Conservation (phyloP, 805 yeast species). For the Ogataea nitratoaversa region DNA sequence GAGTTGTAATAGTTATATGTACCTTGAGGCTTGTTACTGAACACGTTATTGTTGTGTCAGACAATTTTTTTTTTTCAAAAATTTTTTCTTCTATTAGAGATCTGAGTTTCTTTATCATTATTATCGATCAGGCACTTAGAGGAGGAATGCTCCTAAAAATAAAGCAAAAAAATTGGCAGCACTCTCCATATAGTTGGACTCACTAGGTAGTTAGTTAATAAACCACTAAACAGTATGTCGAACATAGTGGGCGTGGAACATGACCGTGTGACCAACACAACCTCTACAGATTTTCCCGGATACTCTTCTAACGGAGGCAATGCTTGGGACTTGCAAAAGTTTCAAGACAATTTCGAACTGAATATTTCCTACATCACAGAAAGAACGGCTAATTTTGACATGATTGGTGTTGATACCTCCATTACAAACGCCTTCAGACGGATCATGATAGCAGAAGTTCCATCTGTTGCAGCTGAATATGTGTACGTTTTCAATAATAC, state of each 20-base stretch:
- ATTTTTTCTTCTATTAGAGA: too few relatives aligned
- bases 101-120: too few relatives aligned
- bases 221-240: slow-evolving; percentile 27
- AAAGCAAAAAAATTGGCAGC: too few relatives aligned
- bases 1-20: too few relatives aligned
- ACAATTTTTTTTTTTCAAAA: too few relatives aligned
- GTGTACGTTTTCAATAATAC: slow-evolving; percentile 91
- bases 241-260: slow-evolving; percentile 82
- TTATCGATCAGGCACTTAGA: too few relatives aligned
- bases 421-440: slow-evolving; percentile 95
- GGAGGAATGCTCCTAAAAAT: too few relatives aligned
- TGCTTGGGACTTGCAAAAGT: slow-evolving; percentile 81
- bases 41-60: too few relatives aligned
- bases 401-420: slow-evolving; percentile 83
- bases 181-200: too few relatives aligned
- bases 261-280: slow-evolving; percentile 85
- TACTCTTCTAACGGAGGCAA: slow-evolving; percentile 56
- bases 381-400: slow-evolving; percentile 79
- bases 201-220: too few relatives aligned
- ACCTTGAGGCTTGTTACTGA: too few relatives aligned
- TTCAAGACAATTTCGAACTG: slow-evolving; percentile 63
- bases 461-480: slow-evolving; percentile 91
- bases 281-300: slow-evolving; percentile 92
- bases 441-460: slow-evolving; percentile 95
- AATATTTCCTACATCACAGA: slow-evolving; percentile 61